Base-by-base conservation (phyloP, 2,329 filamentous ascomycete species). In the Aspergillus sclerotialis region DNA sequence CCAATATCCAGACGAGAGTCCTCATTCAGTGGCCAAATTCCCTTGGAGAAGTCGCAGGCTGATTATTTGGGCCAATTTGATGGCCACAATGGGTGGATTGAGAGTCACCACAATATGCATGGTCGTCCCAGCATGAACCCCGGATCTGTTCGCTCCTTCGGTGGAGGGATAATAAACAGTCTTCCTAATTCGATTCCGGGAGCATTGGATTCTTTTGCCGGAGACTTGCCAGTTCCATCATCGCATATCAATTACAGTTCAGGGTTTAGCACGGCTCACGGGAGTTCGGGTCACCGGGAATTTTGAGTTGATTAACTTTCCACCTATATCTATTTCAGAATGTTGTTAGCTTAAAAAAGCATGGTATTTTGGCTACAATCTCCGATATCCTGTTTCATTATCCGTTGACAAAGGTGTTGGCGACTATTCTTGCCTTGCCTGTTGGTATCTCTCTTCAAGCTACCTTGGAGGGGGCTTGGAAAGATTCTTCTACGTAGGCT, bases 1-100 rank as follows among this genome's bases (percentile, higher is more conserved):
- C 56, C 60, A 9, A 50, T 50, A 14, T 56, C 55, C 12, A 50
- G 58, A 36, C 53, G 60, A 19, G 56, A 63, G 16, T 63, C 61
- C 1, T 44, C 49, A 8, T 52, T 60, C n/a, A 46, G 50, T 25
- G 40, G 47, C 5, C 49, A 56, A 21, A 34, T 42, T 6, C 27
- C 43, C 2, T 27, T 52, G 9, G 52, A 59, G 10, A 49, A 52
- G 18, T 30, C 52, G 3, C 57, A 59, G 27, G 16, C 48, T 2
- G 55, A 59, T 14, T 57, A 53, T 30, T 52, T 56, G 17, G 31
- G 38, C 28, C 55, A 54, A 17, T 30, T 52, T 13, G 48, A 47
- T 32, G 42, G 45, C 12, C 50, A 58, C 23, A 33, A 29, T 30
- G 45, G 44, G 18, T 63, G 58, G 58, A 24, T 50, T 10, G 53